Percentiles rank a stretch among this genome's conserved stretches.
phyloP scores from a whole-genome alignment of 176 grass and related monocot genomes.

The Cenchrus fungigraminus region DNA sequence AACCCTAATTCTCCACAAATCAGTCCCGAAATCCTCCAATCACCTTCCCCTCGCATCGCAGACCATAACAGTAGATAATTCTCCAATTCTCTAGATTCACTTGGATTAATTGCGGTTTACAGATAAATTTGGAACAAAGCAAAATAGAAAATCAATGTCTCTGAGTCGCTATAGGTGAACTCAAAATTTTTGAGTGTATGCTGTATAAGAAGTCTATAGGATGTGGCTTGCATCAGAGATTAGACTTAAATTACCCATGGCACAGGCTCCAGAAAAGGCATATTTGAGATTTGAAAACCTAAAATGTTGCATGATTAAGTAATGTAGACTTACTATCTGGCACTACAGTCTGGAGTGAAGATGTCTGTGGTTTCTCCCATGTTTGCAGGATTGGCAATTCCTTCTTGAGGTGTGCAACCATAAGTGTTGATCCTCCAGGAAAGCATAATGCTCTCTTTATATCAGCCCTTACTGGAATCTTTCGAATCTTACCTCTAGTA shows the following conservation, averaged over 20 bases:
- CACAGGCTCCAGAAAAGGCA: slow-evolving; percentile 3
- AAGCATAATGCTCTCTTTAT: slow-evolving; percentile 82
- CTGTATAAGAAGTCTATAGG: slow-evolving; percentile 8
- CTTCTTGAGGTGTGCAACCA: slow-evolving; percentile 76
- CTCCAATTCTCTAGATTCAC: not conserved
- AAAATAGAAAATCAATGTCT: not conserved
- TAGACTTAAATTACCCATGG: slow-evolving; percentile 1
- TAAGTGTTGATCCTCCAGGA: slow-evolving; percentile 82
- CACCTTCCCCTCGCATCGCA: too few species aligned
- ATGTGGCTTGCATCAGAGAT: not conserved
- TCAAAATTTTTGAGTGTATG: not conserved
- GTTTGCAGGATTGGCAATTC: slow-evolving; percentile 37
- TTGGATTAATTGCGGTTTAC: not conserved
- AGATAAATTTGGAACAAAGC: not conserved
- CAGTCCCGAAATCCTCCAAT: too few species aligned
- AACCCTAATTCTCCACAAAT: too few species aligned
- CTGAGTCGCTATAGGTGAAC: not conserved
- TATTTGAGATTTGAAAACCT: slow-evolving; percentile 23
- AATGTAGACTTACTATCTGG: slow-evolving; percentile 63
- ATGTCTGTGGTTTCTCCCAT: slow-evolving; percentile 22
- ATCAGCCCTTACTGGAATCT: slow-evolving; percentile 76
- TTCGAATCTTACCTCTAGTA: slow-evolving; percentile 70
- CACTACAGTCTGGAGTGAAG: slow-evolving; percentile 25
- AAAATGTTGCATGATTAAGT: slow-evolving; percentile 18
- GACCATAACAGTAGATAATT: too few species aligned